These are phyloP conservation scores for Aaosphaeria pasadenensis DNA, from an alignment of 2,329 filamentous ascomycete genomes.

Conservation along the genomic window DNA sequence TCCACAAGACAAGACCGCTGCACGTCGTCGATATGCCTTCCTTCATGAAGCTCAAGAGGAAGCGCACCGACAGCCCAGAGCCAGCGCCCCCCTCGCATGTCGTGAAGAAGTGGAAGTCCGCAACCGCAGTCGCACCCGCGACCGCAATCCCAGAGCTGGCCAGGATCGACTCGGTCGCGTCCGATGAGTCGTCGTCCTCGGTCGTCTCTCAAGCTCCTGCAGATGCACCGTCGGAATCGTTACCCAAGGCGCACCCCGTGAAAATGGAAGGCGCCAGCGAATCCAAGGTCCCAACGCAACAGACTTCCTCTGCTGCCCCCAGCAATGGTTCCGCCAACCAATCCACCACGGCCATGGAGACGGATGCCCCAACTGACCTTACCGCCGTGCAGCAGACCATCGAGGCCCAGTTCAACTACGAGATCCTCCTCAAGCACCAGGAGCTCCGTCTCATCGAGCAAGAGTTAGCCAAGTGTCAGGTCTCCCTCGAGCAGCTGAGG, in stretches of 20 bases:
- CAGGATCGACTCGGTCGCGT: slow-evolving; percentile 8
- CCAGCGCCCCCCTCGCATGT: slow-evolving; percentile 28
- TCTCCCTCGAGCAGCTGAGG: slow-evolving; percentile 88
- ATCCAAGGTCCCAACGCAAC: slow-evolving; percentile 21
- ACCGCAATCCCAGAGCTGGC: slow-evolving; percentile 12
- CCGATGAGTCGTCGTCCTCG: slow-evolving; percentile 10
- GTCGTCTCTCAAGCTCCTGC: slow-evolving; percentile 13
- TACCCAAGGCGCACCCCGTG: slow-evolving; percentile 25
- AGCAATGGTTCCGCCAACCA: slow-evolving; percentile 17
- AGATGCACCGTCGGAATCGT: slow-evolving; percentile 18
- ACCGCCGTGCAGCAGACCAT: slow-evolving; percentile 67
- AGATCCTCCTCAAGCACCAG: slow-evolving; percentile 91
- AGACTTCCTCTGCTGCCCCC: slow-evolving; percentile 19
- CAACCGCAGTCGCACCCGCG: slow-evolving; percentile 30
- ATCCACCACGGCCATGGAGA: slow-evolving; percentile 21
- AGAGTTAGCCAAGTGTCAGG: slow-evolving; percentile 92
- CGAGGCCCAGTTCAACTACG: slow-evolving; percentile 82
- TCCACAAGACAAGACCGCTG: slow-evolving; percentile 42
- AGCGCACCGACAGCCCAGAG: slow-evolving; percentile 51
- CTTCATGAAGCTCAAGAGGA: slow-evolving; percentile 56
- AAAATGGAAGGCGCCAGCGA: slow-evolving; percentile 29
- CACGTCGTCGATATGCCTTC: slow-evolving; percentile 46
- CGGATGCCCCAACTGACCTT: slow-evolving; percentile 10
- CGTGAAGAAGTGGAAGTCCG: slow-evolving; percentile 39
- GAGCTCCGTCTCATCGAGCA: slow-evolving; percentile 93